These are phyloP conservation scores for Rhodosporidiobolus sp. DNA, from an alignment of 768 basidiomycete genomes.

Conservation along the genomic window DNA sequence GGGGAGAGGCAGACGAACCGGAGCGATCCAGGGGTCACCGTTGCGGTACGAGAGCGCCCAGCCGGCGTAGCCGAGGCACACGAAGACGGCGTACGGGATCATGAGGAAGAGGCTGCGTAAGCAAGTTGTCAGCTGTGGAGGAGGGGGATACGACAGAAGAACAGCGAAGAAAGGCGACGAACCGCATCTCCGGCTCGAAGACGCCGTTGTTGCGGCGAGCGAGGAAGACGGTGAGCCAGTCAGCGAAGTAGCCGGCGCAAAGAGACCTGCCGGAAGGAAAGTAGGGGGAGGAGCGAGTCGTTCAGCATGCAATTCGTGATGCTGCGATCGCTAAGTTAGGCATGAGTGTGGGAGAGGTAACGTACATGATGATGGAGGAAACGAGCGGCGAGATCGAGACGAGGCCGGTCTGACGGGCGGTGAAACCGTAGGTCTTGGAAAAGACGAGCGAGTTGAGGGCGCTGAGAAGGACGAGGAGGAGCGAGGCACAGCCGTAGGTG, in stretches of 20 bases:
- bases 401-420: not conserved
- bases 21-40: not conserved
- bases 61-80: conserved; percentile 56
- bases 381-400: not conserved
- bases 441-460: not conserved
- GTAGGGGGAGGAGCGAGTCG: too few relatives aligned
- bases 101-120: conserved; percentile 6
- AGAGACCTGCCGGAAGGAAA: not conserved
- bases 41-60: not conserved
- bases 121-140: too few relatives aligned
- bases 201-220: conserved; percentile 10
- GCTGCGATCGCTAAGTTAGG: too few relatives aligned
- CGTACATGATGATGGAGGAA: not conserved
- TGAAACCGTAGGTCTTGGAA: not conserved
- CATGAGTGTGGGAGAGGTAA: not conserved
- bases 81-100: conserved; percentile 74
- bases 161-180: too few relatives aligned
- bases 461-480: not conserved
- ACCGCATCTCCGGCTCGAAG: conserved; percentile 17
- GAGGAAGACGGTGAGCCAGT: not conserved
- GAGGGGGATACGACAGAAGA: too few relatives aligned
- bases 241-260: not conserved
- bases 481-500: not conserved
- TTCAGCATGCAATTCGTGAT: too few relatives aligned
- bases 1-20: not conserved